These are phyloP conservation scores for Sugiyamaella grinbergsii DNA, from an alignment of 1,139 yeast species.

Conservation along the genomic window DNA sequence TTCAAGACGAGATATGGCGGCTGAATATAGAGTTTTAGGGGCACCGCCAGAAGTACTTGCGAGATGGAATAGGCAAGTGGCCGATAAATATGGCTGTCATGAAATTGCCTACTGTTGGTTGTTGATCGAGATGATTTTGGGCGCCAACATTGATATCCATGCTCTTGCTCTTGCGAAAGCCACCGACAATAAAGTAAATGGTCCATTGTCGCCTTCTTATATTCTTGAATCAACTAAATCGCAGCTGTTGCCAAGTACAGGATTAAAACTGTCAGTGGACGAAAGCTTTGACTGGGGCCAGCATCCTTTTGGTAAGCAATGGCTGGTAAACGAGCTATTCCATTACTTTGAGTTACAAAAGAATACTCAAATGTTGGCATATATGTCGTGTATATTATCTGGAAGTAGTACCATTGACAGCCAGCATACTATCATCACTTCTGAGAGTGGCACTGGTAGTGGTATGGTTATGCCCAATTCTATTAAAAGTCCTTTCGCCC, in stretches of 20 bases:
- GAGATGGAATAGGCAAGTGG: slow-evolving; percentile 69
- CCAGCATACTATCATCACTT: not conserved
- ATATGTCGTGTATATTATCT: slow-evolving; percentile 68
- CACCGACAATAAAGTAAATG: not conserved
- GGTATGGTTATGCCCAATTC: slow-evolving; percentile 3
- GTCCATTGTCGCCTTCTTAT: slow-evolving; percentile 2
- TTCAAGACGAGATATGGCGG: slow-evolving; percentile 73
- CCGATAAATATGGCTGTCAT: slow-evolving; percentile 59
- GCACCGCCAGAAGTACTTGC: slow-evolving; percentile 67
- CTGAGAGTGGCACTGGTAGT: slow-evolving; percentile 9
- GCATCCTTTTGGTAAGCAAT: slow-evolving; percentile 77
- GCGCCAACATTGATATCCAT: slow-evolving; percentile 5
- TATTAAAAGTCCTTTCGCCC: slow-evolving; percentile 27
- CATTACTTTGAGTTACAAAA: slow-evolving; percentile 62
- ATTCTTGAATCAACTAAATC: not conserved
- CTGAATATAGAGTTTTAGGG: slow-evolving; percentile 72
- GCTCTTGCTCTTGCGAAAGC: not conserved
- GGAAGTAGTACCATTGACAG: slow-evolving; percentile 22
- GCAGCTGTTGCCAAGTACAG: not conserved
- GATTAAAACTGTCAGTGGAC: not conserved
- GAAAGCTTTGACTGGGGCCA: slow-evolving; percentile 60
- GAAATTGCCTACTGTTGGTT: slow-evolving; percentile 81
- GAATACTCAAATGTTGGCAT: slow-evolving; percentile 87
- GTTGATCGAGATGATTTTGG: slow-evolving; percentile 42
- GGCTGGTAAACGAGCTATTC: slow-evolving; percentile 69